A percentile compares a stretch with the other conserved stretches of the same genome.
phyloP scores from a whole-genome alignment of 2,329 filamentous ascomycete genomes.

The Kalmusia sp. region DNA sequence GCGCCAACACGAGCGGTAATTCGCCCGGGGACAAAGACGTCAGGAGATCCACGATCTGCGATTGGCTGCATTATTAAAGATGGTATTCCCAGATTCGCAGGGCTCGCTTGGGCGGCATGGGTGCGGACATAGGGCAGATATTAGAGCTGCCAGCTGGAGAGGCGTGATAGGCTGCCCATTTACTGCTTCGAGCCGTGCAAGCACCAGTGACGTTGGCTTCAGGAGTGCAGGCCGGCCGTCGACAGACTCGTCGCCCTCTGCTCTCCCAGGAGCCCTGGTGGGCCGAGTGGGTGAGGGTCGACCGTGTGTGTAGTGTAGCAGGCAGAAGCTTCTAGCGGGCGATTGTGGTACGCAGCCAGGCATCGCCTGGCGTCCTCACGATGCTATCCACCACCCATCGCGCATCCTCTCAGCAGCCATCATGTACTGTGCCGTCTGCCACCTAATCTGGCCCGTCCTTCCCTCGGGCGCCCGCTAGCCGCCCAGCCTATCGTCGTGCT shows the following conservation, averaged over 20 bases:
- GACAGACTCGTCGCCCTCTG: not conserved
- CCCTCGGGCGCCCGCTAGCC: slow-evolving; percentile 22
- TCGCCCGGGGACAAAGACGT: slow-evolving; percentile 9
- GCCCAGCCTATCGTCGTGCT: slow-evolving; percentile 25
- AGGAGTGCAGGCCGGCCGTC: slow-evolving; percentile 24
- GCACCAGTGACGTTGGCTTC: slow-evolving; percentile 20
- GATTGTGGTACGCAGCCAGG: slow-evolving; percentile 10
- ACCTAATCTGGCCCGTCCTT: slow-evolving; percentile 29
- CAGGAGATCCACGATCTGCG: slow-evolving; percentile 1
- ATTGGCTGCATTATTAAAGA: slow-evolving; percentile 21
- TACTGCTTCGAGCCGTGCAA: slow-evolving; percentile 20
- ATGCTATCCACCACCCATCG: slow-evolving; percentile 27
- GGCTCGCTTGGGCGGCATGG: slow-evolving; percentile 24
- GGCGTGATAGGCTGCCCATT: slow-evolving; percentile 22
- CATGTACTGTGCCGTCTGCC: slow-evolving; percentile 34
- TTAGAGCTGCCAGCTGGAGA: slow-evolving; percentile 23
- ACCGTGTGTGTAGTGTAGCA: slow-evolving; percentile 8
- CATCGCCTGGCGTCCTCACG: slow-evolving; percentile 11
- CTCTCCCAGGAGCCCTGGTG: not conserved
- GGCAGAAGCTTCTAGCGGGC: slow-evolving; percentile 25
- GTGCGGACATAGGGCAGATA: slow-evolving; percentile 27
- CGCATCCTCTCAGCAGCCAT: slow-evolving; percentile 28
- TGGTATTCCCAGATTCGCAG: slow-evolving; percentile 17
- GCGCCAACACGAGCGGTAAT: slow-evolving; percentile 16
- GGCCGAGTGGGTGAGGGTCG: slow-evolving; percentile 23